Percentiles rank a stretch among this genome's conserved stretches.
Conservation (phyloP, 805 yeast genomes). For the Ogataea chonburiensis region DNA sequence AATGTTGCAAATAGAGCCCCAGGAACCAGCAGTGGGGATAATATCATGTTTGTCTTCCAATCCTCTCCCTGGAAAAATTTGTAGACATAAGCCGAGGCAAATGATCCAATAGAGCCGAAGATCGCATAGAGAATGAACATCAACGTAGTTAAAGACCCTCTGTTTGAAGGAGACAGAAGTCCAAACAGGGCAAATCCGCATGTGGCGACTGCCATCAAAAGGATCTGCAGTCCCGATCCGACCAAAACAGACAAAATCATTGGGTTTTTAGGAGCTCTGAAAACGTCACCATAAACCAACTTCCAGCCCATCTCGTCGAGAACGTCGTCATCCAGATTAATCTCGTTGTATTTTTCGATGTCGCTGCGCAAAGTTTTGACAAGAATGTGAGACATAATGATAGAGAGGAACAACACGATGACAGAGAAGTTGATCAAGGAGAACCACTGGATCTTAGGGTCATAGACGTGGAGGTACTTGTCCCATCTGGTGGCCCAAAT, state of each 20-base stretch:
- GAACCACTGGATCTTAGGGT: slow-evolving; percentile 95
- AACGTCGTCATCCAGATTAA: slow-evolving; percentile 81
- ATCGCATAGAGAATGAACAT: slow-evolving; percentile 81
- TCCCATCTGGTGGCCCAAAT: slow-evolving; percentile 99
- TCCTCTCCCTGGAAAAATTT: slow-evolving; percentile 88
- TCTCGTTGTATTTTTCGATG: slow-evolving; percentile 83
- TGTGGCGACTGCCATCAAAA: slow-evolving; percentile 71
- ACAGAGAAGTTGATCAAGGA: slow-evolving; percentile 84
- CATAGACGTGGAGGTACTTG: slow-evolving; percentile 86
- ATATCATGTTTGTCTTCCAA: slow-evolving; percentile 81
- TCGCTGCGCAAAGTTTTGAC: slow-evolving; percentile 80
- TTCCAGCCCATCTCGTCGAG: slow-evolving; percentile 98
- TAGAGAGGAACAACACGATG: slow-evolving; percentile 72
- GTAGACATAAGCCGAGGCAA: slow-evolving; percentile 80
- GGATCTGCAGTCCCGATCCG: slow-evolving; percentile 86
- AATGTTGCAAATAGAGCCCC: slow-evolving; percentile 64
- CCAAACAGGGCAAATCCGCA: slow-evolving; percentile 85
- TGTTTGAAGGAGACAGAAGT: slow-evolving; percentile 85
- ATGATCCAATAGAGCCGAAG: slow-evolving; percentile 82
- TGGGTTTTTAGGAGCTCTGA: slow-evolving; percentile 73
- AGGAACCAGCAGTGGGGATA: slow-evolving; percentile 88
- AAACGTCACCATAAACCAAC: slow-evolving; percentile 90
- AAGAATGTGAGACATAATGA: slow-evolving; percentile 76
- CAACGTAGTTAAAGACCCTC: slow-evolving; percentile 90
- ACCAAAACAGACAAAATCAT: slow-evolving; percentile 74